Evolutionary conservation across 768 basidiomycete species (phyloP), one percentile per base, ranked within the genome.

Genomic region (Mycena galopus): DNA sequence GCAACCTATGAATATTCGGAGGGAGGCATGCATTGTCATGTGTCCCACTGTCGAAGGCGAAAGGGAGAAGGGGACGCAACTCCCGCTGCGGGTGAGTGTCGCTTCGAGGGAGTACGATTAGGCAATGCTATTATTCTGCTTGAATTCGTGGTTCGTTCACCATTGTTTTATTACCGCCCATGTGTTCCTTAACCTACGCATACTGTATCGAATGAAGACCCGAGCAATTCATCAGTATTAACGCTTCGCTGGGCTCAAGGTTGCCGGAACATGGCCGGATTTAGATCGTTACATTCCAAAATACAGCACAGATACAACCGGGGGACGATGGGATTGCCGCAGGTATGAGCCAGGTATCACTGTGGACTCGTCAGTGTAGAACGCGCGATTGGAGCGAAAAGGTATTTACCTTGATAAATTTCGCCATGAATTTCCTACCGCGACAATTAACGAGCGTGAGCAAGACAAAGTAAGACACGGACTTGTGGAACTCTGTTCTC

Each of bases 401-500:
- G n/a, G n/a, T 39, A 51, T 76, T 77, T 78, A 91, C 93, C 86
- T 96, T 96, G 84, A 96, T 93, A 75, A 96, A 96, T 79, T 94
- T 95, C 11, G 91, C 84, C 94, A 97, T 96, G 80, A 96, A 97
- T 86, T 95, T 96, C 83, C 95, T 66, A 51, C 16, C 9, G 2
- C 62, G n/a, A 21, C 61, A 44, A 50, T 67, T 63, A 65, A 37
- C n/a, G 73, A 29, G 65, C 10, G 67, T 62, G 47, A 57, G 51
- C 23, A 47, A 67, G 47, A 39, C 25, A 71, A 29, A 8, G 56
- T n/a, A 32, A 55, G 71, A 33, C 8, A 89, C 93, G 69, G 71
- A 95, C 94, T 92, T 95, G 85, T 97, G 96, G 80, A 97, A 97
- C 79, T 96, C 94, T 62, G 96, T 97, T 80, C 97, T 88, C 71